Conservation (phyloP, 2,329 filamentous ascomycete genomes). For the Cyphellophora europaea region DNA sequence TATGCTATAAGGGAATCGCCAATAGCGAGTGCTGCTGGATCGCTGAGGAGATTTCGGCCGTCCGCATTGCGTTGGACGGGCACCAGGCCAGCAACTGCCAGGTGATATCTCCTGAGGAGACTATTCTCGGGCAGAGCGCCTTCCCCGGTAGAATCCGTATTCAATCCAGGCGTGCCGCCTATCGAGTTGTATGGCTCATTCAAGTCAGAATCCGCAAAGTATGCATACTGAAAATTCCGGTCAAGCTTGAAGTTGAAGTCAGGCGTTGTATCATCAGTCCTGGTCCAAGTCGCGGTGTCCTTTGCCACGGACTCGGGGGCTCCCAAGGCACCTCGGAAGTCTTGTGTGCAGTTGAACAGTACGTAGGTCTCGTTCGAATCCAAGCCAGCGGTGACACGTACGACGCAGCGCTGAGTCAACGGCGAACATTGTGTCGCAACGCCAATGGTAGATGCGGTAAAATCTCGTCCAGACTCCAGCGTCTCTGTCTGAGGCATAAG, state of each 20-base stretch:
- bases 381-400: slow-evolving; percentile 1
- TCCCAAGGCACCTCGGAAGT: slow-evolving; percentile 5
- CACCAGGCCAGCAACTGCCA: slow-evolving; percentile 3
- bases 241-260: slow-evolving; percentile 5
- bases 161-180: slow-evolving; percentile 1
- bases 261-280: slow-evolving; percentile 3
- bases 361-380: slow-evolving; percentile 1
- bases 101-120: slow-evolving; percentile 4
- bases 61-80: slow-evolving; percentile 3
- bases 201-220: slow-evolving; percentile 4
- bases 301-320: slow-evolving; percentile 1
- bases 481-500: slow-evolving; percentile 2
- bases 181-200: slow-evolving; percentile 3
- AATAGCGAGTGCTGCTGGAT: neutral
- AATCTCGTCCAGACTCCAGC: neutral
- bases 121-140: slow-evolving; percentile 3
- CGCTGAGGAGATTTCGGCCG: neutral
- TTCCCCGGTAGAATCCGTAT: neutral
- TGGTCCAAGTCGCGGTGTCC: slow-evolving; percentile 2
- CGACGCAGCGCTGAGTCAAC: slow-evolving; percentile 1
- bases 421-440: slow-evolving; percentile 4
- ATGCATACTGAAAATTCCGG: slow-evolving; percentile 6
- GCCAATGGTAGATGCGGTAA: slow-evolving; percentile 3
- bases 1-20: slow-evolving; percentile 2
- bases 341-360: slow-evolving; percentile 6